Evolutionary conservation across 108 stramenopile genomes (phyloP).

Genomic region (Cyclotella distinguenda): DNA sequence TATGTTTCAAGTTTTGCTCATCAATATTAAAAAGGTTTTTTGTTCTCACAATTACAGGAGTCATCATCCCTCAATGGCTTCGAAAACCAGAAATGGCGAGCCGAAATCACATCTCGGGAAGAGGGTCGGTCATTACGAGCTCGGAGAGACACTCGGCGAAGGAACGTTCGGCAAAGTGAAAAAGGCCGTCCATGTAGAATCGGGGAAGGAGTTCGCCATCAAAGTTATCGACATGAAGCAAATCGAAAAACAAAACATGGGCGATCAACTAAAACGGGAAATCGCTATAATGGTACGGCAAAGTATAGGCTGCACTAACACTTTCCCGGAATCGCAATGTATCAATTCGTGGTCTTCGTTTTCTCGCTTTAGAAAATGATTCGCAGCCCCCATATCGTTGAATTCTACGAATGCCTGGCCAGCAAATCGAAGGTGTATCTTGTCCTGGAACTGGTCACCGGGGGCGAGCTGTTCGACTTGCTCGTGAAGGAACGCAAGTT

Average conservation of each 20-base stretch:
- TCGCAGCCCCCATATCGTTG: slow-evolving; percentile 80
- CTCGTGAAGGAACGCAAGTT: slow-evolving; percentile 71
- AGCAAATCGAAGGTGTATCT: slow-evolving; percentile 89
- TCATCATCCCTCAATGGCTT: too few species aligned
- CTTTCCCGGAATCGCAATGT: slow-evolving; percentile 8
- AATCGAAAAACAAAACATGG: slow-evolving; percentile 87
- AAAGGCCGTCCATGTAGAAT: slow-evolving; percentile 19
- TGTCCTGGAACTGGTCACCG: slow-evolving; percentile 86
- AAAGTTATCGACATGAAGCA: slow-evolving; percentile 87
- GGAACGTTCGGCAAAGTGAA: slow-evolving; percentile 50
- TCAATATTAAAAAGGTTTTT: too few species aligned
- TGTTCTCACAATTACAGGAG: too few species aligned
- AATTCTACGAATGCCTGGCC: slow-evolving; percentile 83
- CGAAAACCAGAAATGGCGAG: background rate
- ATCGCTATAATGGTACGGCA: slow-evolving; percentile 12
- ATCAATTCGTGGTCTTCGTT: slow-evolving; percentile 79
- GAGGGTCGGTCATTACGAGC: slow-evolving; percentile 50
- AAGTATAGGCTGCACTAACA: background rate
- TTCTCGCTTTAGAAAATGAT: too few species aligned
- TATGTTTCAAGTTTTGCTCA: too few species aligned
- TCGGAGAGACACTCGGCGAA: slow-evolving; percentile 51
- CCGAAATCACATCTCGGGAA: slow-evolving; percentile 10
- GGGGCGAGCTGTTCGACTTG: slow-evolving; percentile 85
- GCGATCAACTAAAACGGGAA: slow-evolving; percentile 84
- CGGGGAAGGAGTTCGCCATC: slow-evolving; percentile 51